phyloP scores from a whole-genome alignment of 768 basidiomycete species.

The Tylopilus sp. region DNA sequence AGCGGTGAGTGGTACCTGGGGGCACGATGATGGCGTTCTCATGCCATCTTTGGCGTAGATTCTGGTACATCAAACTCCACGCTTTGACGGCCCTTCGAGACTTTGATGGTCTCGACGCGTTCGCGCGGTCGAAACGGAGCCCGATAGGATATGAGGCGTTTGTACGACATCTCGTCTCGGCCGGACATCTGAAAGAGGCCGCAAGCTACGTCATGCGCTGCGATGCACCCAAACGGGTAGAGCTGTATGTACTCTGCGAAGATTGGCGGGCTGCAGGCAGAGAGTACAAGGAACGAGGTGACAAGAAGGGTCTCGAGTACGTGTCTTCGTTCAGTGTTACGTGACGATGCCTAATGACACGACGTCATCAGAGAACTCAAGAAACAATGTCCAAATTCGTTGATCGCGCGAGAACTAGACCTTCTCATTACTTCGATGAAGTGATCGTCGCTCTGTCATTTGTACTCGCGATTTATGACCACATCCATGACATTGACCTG shows the following conservation, averaged over 20 bases:
- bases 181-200: conserved; percentile 76
- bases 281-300: conserved; percentile 86
- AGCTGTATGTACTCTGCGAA: conserved; percentile 85
- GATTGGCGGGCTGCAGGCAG: conserved; percentile 88
- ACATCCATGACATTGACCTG: background rate
- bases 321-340: conserved; percentile 30
- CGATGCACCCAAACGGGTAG: conserved; percentile 76
- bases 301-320: conserved; percentile 82
- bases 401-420: conserved; percentile 78
- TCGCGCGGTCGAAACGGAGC: conserved; percentile 83
- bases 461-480: background rate
- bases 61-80: conserved; percentile 90
- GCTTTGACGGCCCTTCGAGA: conserved; percentile 76
- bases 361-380: conserved; percentile 54
- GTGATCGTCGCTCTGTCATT: too few species aligned
- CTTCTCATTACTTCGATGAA: conserved; percentile 64
- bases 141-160: conserved; percentile 96
- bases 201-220: conserved; percentile 76
- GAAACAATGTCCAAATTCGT: conserved; percentile 72
- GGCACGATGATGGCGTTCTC: background rate
- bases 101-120: conserved; percentile 82
- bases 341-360: background rate
- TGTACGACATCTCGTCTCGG: conserved; percentile 72
- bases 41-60: conserved; percentile 43
- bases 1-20: conserved; percentile 54